Base-by-base conservation (phyloP, 108 stramenopile species). In the Aurantiochytrium sp. region DNA sequence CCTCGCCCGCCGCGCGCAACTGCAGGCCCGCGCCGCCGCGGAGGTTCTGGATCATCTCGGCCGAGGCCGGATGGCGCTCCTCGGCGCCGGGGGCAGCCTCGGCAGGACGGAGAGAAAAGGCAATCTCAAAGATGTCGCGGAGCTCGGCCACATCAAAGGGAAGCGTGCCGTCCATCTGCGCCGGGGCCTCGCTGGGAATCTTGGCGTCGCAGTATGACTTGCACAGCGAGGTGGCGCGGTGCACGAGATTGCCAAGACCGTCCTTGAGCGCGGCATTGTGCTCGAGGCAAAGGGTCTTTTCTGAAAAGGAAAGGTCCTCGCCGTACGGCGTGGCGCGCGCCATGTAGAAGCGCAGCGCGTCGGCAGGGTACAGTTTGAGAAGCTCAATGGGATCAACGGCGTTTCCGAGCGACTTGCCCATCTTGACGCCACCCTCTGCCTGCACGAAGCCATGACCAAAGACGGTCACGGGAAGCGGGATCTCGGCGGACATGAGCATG, bases 361-460 rank as follows among this genome's bases (percentile, higher is more conserved):
- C 99, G 10, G 96, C 95, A 60, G 96, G 93, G 89, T 96, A 98
- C 88, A 93, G 92, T 87, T 96, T 94, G 83, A 98, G 87, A 91
- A 98, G 94, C 87, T 96, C 98, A 88, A 97, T 96, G 10, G 99
- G 99, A 92, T 99, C 98, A 0, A 99, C 96, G 0, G 97, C 97
- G 91, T 99, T 99, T 3, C 99, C 99, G 44, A 99, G 89, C 88
- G 95, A 94, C 91, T 99, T 99, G 91, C 96, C 96, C 99, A 98
- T 99, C 92, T 99, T 99, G 90, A 97, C 96, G n/a, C 99, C 99
- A 44, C 97, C 98, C 72, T 93, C 94, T 83, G 97, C 98, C 89
- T 96, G 96, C 89, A 99, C 96, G 92, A 99, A 98, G 43, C 98
- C 98, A 92, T 99, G 98, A 16, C 97, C 97, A 92, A 96, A 99